These are phyloP conservation scores for Dendrostoma leiphaemia DNA, from an alignment of 2,329 filamentous ascomycete species.

Conservation along the genomic window DNA sequence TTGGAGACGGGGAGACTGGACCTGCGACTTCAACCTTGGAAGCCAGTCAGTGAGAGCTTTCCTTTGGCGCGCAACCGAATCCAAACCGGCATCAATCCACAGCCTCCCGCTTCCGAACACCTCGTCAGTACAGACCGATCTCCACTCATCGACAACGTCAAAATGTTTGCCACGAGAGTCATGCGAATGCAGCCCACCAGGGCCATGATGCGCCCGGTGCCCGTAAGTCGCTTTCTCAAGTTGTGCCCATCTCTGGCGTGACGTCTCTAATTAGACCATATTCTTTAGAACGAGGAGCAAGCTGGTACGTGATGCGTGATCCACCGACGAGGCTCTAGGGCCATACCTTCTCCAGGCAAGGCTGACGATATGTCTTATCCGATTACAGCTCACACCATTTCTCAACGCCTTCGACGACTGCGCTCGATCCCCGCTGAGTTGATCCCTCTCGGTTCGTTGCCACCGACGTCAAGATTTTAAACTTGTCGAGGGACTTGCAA, in stretches of 20 bases:
- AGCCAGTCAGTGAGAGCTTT: neutral
- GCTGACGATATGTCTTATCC: slow-evolving; percentile 3
- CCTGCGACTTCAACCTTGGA: slow-evolving; percentile 1
- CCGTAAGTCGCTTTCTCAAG: slow-evolving; percentile 54
- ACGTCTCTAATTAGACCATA: slow-evolving; percentile 32
- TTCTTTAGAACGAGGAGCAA: slow-evolving; percentile 62
- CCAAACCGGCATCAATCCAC: slow-evolving; percentile 17
- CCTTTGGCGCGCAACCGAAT: slow-evolving; percentile 11
- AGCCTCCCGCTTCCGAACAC: slow-evolving; percentile 16
- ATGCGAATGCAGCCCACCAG: slow-evolving; percentile 65
- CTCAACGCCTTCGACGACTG: slow-evolving; percentile 86
- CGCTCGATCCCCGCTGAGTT: slow-evolving; percentile 92
- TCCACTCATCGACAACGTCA: slow-evolving; percentile 33
- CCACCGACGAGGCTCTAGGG: slow-evolving; percentile 15
- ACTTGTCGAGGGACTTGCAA: too few relatives aligned
- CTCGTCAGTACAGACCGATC: slow-evolving; percentile 21
- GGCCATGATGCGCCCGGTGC: slow-evolving; percentile 68
- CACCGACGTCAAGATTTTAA: slow-evolving; percentile 18
- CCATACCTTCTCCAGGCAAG: neutral
- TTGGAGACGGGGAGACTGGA: slow-evolving; percentile 5
- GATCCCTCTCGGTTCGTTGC: slow-evolving; percentile 80
- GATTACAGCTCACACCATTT: slow-evolving; percentile 83
- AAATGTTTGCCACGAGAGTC: slow-evolving; percentile 65
- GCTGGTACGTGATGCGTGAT: slow-evolving; percentile 51
- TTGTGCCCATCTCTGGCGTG: neutral